Evolutionary conservation across 257 asterid genomes (phyloP), one percentile per base, ranked within the genome.

Genomic region (Plantago ovata): DNA sequence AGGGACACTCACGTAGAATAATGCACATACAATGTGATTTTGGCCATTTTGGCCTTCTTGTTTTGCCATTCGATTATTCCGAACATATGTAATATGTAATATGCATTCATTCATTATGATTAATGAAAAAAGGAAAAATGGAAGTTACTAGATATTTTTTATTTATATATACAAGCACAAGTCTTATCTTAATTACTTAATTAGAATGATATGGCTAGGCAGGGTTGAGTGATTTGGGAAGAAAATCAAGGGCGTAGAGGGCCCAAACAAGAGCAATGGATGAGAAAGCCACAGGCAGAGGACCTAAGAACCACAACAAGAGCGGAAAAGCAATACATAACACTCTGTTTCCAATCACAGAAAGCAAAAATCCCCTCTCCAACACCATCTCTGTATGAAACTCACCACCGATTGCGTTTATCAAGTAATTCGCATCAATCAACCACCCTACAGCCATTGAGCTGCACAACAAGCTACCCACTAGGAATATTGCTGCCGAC

Each of bases 261-360:
- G 65, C 87, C 89, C 84, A 84, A 14, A 86, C 85, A 5, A 86
- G 80, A 0, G 66, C 92, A 38, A 79, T 6, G 0, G 97, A 81
- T 22, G 95, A 72, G 4, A 86, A 13, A 4, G 77, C 81, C 67
- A 80, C 79, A 0, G 94, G 77, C 63, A 86, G 52, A 0, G 97
- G 92, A 3, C 97, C 95, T 39, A 81, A 64, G 79, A 89, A 14
- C 95, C 97, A 89, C 62, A 84, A 2, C 70, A 86, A 16, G 50
- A 89, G 24, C 7, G 95, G 91, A 18, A 81, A 67, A 7, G 92
- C 76, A 4, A 81, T 53, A 47, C 94, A 89, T 33, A 89, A 60
- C 58, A 73, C 77, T 46, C 97, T 76, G 44, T 81, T 86, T 28
- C 89, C 95, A 58, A 84, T 81, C 77, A 76, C 70, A 19, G 89